Evolutionary conservation across 176 grass and related monocot species (phyloP), one percentile per base, ranked within the genome.

Genomic region (Aegilops sharonensis): DNA sequence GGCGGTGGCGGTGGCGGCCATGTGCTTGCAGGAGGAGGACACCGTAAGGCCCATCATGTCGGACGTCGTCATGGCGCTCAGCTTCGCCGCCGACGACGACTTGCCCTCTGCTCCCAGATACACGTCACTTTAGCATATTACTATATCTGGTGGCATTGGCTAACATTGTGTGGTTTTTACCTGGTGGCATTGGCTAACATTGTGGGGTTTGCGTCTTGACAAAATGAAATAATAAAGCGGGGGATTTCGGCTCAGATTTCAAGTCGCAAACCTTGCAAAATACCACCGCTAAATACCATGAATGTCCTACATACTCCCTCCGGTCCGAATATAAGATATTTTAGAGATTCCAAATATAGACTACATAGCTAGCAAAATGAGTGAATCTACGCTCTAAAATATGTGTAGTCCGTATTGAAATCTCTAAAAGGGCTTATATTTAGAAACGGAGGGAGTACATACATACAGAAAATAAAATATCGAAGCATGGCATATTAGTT

Each of bases 11-110:
- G 89, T 94, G 25, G 86, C 89, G 3, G 84, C 84, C 27, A 91
- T 94, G 89, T 94, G 92, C 72, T 13, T 94, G 77, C 92, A 94
- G 68, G 92, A 89, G 21, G 81, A 94, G 68, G 45, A 39, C 18
- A 54, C 81, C 0, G 75, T 91, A 7, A 81, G 92, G 1, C 92
- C 92, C 4, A 64, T 87, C n/a, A 94, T 94, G 86, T 18, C 84
- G 5, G 92, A 94, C 40, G 92, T 91, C 31, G 89, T 91, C 76
- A 63, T 68, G 52, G 77, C 89, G 0, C 64, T 94, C n/a, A 52
- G 80, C 69, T 89, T 84, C 17, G 11, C 84, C 42, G 24, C 57
- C 34, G 56, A 76, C 45, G 72, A 75, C 23, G 72, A 75, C 71
- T 23, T 74, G 2, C 23, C 72, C 6, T 45, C 71, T 15, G 71